Percentiles rank a stretch among this genome's conserved stretches.
Conservation (phyloP, 106 monocot genomes). For the Allium fistulosum region DNA sequence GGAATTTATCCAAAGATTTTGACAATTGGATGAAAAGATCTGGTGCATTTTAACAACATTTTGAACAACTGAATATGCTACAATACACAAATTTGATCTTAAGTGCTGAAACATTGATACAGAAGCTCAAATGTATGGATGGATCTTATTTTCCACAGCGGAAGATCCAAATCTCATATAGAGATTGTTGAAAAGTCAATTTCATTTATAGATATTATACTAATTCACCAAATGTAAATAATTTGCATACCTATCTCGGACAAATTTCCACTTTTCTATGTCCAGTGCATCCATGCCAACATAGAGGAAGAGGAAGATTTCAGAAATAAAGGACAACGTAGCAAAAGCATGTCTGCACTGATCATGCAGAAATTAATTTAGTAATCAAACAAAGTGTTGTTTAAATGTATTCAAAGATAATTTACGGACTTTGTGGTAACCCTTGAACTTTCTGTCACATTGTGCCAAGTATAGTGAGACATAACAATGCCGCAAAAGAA, state of each 20-base stretch:
- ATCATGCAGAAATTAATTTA: background rate
- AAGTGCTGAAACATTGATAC: too few species aligned
- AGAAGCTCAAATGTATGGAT: too few species aligned
- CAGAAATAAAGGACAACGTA: conserved; percentile 94
- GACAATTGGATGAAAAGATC: too few species aligned
- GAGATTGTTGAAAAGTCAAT: too few species aligned
- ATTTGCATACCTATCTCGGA: conserved; percentile 54
- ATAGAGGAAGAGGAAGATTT: conserved; percentile 92
- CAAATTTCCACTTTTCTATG: conserved; percentile 94
- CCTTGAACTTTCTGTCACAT: conserved; percentile 99
- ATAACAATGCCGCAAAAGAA: conserved; percentile 99
- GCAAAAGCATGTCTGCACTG: conserved; percentile 87
- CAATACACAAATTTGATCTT: too few species aligned
- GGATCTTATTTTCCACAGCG: too few species aligned
- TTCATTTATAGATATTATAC: background rate
- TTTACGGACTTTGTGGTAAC: conserved; percentile 82
- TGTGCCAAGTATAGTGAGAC: conserved; percentile 99
- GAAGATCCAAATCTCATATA: too few species aligned
- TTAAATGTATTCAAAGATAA: background rate
- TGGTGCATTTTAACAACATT: too few species aligned
- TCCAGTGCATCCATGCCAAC: conserved; percentile 99
- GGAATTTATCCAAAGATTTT: too few species aligned
- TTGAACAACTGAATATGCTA: too few species aligned
- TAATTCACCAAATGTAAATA: background rate
- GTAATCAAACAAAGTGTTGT: background rate